Conservation (phyloP, 2,329 filamentous ascomycete genomes). For the Colletotrichum lentis region DNA sequence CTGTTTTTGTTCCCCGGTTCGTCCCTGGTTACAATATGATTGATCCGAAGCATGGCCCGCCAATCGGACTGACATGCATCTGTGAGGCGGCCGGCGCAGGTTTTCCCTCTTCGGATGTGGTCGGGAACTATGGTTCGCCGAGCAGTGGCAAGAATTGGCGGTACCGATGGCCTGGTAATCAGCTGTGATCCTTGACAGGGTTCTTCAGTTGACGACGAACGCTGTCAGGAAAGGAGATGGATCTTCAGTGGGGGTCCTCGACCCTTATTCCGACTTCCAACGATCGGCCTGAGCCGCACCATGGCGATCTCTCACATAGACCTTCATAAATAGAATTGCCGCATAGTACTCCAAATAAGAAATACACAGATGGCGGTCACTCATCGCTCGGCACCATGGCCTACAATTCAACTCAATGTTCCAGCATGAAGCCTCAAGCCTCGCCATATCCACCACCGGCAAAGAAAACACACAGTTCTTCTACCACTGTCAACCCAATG, state of each 20-base stretch:
- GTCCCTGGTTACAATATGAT: conserved; percentile 1
- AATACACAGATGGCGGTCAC: background rate
- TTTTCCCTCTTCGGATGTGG: background rate
- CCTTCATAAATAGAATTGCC: too few relatives aligned
- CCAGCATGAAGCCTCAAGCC: background rate
- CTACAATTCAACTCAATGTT: too few relatives aligned
- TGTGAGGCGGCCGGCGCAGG: background rate
- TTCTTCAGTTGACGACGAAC: background rate
- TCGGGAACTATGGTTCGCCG: conserved; percentile 2
- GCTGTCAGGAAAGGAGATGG: conserved; percentile 1
- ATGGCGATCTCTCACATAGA: background rate
- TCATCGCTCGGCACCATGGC: too few relatives aligned
- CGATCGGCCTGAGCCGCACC: background rate
- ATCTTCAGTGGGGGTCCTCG: background rate
- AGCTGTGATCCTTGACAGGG: conserved; percentile 11
- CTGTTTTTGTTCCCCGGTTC: background rate
- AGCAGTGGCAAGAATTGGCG: background rate
- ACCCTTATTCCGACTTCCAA: background rate
- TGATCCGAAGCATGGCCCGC: background rate
- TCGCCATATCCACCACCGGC: too few relatives aligned
- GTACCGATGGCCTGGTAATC: conserved; percentile 11
- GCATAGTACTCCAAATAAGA: background rate
- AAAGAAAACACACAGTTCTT: background rate
- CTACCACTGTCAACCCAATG: too few relatives aligned
- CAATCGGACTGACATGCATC: background rate